Evolutionary conservation across 2,329 filamentous ascomycete species (phyloP).

Genomic region (Fusarium sp.): DNA sequence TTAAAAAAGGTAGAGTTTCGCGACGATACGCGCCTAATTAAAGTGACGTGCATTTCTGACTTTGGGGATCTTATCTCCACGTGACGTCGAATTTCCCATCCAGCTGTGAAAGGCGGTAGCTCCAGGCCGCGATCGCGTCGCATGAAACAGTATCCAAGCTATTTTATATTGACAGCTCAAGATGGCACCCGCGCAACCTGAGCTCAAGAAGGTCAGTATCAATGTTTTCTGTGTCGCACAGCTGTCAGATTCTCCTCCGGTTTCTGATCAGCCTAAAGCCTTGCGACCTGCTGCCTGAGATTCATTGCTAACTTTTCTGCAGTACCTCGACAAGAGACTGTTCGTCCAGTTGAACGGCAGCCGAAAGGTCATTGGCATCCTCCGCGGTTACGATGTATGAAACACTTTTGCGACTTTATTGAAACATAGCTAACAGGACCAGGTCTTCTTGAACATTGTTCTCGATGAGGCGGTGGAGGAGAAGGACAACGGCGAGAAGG

Average conservation of each 20-base stretch:
- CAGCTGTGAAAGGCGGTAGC: slow-evolving; percentile 39
- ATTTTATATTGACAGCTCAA: slow-evolving; percentile 56
- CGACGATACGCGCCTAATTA: slow-evolving; percentile 9
- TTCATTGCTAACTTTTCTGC: slow-evolving; percentile 43
- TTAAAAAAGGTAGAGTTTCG: slow-evolving; percentile 20
- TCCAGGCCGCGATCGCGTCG: slow-evolving; percentile 46
- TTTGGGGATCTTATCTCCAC: slow-evolving; percentile 60
- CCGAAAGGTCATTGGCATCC: slow-evolving; percentile 93
- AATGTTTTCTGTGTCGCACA: neutral
- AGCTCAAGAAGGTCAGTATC: slow-evolving; percentile 88
- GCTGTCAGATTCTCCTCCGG: accelerated
- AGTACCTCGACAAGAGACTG: slow-evolving; percentile 99
- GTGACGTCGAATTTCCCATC: slow-evolving; percentile 52
- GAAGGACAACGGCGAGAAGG: slow-evolving; percentile 90
- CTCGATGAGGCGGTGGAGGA: slow-evolving; percentile 97
- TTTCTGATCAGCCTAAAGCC: neutral
- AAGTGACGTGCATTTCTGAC: slow-evolving; percentile 41
- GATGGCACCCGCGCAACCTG: slow-evolving; percentile 99
- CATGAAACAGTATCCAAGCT: slow-evolving; percentile 42
- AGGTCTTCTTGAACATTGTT: slow-evolving; percentile 99
- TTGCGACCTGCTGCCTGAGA: slow-evolving; percentile 2
- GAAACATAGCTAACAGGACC: slow-evolving; percentile 18
- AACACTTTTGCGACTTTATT: neutral
- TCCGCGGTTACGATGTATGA: slow-evolving; percentile 92
- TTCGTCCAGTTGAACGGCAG: slow-evolving; percentile 98